Evolutionary conservation across 768 basidiomycete species (phyloP).

Genomic region (Calocera viscosa): DNA sequence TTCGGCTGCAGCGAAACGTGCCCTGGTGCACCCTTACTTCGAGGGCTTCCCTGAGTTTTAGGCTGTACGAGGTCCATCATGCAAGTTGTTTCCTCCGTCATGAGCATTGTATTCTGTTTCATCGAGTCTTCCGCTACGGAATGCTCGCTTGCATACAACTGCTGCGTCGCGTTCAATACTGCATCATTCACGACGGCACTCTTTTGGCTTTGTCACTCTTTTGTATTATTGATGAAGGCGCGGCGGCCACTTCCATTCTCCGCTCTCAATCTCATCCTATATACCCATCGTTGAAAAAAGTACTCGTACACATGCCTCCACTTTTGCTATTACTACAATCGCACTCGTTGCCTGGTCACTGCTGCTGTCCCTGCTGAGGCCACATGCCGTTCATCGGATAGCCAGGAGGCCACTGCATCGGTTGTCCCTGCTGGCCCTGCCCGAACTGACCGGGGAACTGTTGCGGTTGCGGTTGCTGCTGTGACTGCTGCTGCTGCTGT

Average conservation of each 20-base stretch:
- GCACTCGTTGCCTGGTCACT: neutral
- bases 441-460: neutral
- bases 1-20: conserved; percentile 42
- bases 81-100: neutral
- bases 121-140: neutral
- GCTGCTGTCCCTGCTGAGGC: neutral
- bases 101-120: neutral
- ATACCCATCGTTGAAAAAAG: neutral
- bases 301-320: neutral
- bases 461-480: neutral
- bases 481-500: neutral
- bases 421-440: neutral
- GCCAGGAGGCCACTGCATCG: neutral
- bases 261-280: neutral
- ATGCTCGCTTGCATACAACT: neutral
- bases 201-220: neutral
- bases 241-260: neutral
- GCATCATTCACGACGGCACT: neutral
- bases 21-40: conserved; percentile 39
- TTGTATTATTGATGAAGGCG: neutral
- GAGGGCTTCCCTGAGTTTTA: conserved; percentile 10
- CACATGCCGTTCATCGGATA: neutral
- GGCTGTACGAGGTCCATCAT: neutral
- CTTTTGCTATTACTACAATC: neutral
- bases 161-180: neutral